Conservation (phyloP, 1,284 basidiomycete genomes). For the Cystobasidium slooffiae region DNA sequence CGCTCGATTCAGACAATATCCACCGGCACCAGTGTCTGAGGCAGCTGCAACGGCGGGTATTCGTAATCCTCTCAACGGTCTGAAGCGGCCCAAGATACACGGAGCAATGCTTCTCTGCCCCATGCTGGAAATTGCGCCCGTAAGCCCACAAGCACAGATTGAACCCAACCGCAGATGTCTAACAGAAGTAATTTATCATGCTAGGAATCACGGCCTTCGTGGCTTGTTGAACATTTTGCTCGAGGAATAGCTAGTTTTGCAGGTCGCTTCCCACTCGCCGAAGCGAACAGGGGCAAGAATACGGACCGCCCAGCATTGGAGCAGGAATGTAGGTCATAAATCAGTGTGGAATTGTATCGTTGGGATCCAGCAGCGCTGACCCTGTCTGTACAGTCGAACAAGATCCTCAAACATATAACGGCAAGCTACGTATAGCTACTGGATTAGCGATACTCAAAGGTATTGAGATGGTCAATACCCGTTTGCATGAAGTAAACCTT, state of each 20-base stretch:
- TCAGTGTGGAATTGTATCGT: background rate
- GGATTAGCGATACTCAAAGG: conserved; percentile 52
- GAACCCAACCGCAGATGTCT: background rate
- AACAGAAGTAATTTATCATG: conserved; percentile 23
- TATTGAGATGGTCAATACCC: conserved; percentile 42
- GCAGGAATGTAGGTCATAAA: conserved; percentile 29
- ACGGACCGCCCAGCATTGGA: conserved; percentile 27
- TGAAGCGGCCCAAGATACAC: conserved; percentile 45
- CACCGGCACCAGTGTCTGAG: conserved; percentile 31
- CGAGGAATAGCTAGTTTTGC: conserved; percentile 47
- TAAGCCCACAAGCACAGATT: background rate
- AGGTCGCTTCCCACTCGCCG: conserved; percentile 49
- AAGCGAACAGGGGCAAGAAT: conserved; percentile 51
- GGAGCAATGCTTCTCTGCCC: conserved; percentile 52
- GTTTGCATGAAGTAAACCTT: conserved; percentile 46
- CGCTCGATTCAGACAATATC: conserved; percentile 24
- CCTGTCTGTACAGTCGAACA: conserved; percentile 43
- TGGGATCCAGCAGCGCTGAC: conserved; percentile 33
- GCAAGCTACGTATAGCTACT: conserved; percentile 53
- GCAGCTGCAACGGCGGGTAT: conserved; percentile 38
- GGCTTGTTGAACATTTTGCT: conserved; percentile 47
- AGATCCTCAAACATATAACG: conserved; percentile 52
- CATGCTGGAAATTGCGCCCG: conserved; percentile 47
- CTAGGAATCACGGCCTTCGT: conserved; percentile 48
- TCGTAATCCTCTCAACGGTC: conserved; percentile 16